phyloP scores from a whole-genome alignment of 1,284 basidiomycete species.

The Ganoderma sp. region DNA sequence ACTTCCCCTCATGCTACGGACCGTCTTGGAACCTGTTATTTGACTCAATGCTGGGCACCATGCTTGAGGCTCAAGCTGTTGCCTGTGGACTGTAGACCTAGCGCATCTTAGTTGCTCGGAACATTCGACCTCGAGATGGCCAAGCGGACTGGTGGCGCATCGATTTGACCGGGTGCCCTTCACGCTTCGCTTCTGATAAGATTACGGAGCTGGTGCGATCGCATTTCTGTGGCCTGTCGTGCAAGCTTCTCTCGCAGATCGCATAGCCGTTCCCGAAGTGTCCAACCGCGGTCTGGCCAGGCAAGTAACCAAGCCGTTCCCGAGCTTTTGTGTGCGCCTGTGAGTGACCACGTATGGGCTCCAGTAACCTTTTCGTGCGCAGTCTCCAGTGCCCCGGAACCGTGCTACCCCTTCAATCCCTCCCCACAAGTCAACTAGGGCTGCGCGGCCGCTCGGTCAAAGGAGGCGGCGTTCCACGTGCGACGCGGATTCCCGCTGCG shows the following conservation, averaged over 20 bases:
- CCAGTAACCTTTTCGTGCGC: constrained; percentile 14
- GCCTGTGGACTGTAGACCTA: background rate
- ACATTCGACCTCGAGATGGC: background rate
- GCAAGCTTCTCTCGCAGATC: constrained; percentile 29
- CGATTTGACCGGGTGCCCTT: constrained; percentile 9
- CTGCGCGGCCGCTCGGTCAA: constrained; percentile 13
- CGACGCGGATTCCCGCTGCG: constrained; percentile 26
- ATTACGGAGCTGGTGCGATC: constrained; percentile 18
- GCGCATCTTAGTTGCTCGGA: background rate
- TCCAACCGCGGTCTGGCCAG: constrained; percentile 24
- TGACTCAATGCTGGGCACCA: background rate
- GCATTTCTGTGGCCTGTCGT: constrained; percentile 16
- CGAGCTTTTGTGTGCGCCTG: constrained; percentile 29
- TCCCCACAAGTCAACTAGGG: constrained; percentile 15
- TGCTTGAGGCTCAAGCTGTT: background rate
- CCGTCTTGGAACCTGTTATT: background rate
- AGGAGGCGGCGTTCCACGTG: constrained; percentile 21
- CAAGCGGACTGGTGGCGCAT: constrained; percentile 4
- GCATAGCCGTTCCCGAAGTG: constrained; percentile 27
- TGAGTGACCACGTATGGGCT: constrained; percentile 25
- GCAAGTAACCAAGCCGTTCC: constrained; percentile 28
- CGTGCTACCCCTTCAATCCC: constrained; percentile 27
- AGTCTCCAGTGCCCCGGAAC: constrained; percentile 30
- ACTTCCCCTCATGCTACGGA: background rate
- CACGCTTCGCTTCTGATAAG: constrained; percentile 21